Evolutionary conservation across 345 rosid genomes (phyloP).

Genomic region (Eucalyptus albens): DNA sequence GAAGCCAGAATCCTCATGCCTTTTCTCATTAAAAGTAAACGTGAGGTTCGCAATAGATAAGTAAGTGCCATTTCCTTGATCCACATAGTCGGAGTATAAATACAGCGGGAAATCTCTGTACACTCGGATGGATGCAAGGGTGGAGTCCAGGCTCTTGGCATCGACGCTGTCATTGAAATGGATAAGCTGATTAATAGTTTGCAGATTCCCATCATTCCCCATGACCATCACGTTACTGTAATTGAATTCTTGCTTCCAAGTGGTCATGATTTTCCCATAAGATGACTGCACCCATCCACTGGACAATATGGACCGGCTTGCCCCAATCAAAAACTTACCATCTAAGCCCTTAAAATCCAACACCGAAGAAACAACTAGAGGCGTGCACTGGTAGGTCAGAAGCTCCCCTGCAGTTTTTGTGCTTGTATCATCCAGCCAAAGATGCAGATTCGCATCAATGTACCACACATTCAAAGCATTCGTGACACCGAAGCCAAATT

Average conservation of each 20-base stretch:
- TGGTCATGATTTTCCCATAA: conserved; percentile 44
- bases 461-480: conserved; percentile 83
- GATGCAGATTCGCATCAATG: conserved; percentile 81
- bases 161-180: conserved; percentile 31
- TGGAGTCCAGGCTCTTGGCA: conserved; percentile 8
- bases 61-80: conserved; percentile 22
- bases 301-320: conserved; percentile 36
- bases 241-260: conserved; percentile 28
- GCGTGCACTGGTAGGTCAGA: conserved; percentile 18
- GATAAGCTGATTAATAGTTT: conserved; percentile 53
- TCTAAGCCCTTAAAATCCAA: conserved; percentile 35
- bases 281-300: conserved; percentile 63
- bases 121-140: conserved; percentile 10
- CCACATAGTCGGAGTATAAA: conserved; percentile 14
- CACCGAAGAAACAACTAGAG: conserved; percentile 15
- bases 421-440: conserved; percentile 56
- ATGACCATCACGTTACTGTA: conserved; percentile 49
- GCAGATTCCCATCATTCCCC: conserved; percentile 33
- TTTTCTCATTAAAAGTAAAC: conserved; percentile 50
- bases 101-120: conserved; percentile 33
- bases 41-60: conserved; percentile 22
- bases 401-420: conserved; percentile 44
- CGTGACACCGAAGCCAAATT: conserved; percentile 52
- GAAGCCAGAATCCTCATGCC: conserved; percentile 3
- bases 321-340: conserved; percentile 43